Evolutionary conservation across 2,329 filamentous ascomycete species (phyloP).

Genomic region (Talaromyces sp.): DNA sequence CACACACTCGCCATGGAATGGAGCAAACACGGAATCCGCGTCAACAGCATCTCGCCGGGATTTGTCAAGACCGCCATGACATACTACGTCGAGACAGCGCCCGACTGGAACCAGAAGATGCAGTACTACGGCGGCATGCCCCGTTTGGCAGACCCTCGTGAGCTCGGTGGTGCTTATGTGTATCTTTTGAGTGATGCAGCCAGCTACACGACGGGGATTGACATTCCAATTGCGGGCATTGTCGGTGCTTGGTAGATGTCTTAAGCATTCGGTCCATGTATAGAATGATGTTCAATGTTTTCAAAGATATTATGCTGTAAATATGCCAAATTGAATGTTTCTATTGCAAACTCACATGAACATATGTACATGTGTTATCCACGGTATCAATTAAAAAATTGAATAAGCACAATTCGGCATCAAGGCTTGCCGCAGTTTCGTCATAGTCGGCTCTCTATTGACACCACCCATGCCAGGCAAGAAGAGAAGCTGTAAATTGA

Average conservation of each 20-base stretch:
- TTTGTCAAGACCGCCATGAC: conserved; percentile 42
- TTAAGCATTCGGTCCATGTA: neutral
- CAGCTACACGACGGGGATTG: conserved; percentile 32
- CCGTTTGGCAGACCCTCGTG: conserved; percentile 46
- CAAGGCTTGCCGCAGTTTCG: no score
- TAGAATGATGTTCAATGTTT: neutral
- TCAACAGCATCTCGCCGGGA: conserved; percentile 43
- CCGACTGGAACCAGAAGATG: conserved; percentile 53
- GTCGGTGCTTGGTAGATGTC: conserved; percentile 25
- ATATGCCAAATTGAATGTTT: neutral
- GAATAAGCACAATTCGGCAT: no score
- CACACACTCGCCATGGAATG: conserved; percentile 43
- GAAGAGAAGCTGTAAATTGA: no score
- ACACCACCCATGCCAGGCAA: no score
- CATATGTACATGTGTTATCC: no score
- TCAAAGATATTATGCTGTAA: neutral
- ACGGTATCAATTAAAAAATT: no score
- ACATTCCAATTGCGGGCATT: conserved; percentile 35
- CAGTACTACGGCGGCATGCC: conserved; percentile 56
- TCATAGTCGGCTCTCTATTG: no score
- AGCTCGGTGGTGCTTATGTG: conserved; percentile 53
- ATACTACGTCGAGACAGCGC: conserved; percentile 46
- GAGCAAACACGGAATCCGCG: conserved; percentile 29
- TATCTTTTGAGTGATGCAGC: conserved; percentile 48
- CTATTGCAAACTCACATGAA: neutral